Conservation (phyloP, 306 rosid genomes). For the Ceratonia siliqua region DNA sequence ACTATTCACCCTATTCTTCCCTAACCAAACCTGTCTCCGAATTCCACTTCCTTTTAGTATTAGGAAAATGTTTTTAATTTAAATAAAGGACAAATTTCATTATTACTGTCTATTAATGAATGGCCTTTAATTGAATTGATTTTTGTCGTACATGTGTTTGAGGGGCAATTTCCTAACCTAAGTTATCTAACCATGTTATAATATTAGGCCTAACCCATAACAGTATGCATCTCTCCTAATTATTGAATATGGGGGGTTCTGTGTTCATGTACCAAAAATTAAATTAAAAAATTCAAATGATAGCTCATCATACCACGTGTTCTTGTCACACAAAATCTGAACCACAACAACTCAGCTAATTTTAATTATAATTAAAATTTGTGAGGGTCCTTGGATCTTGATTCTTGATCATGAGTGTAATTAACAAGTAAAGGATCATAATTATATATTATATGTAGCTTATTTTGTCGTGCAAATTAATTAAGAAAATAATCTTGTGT, state of each 20-base stretch:
- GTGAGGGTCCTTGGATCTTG: neutral
- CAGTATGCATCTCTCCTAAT: neutral
- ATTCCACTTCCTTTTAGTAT: no score
- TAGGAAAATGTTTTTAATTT: no score
- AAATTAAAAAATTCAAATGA: neutral
- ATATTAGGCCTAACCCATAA: neutral
- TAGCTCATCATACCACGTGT: slow-evolving; percentile 29
- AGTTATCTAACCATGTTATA: no score
- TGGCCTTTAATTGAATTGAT: no score
- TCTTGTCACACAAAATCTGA: slow-evolving; percentile 13
- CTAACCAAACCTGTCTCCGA: no score
- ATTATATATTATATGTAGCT: no score
- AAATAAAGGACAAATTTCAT: no score
- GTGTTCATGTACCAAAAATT: neutral
- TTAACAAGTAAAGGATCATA: neutral
- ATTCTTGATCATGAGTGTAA: neutral
- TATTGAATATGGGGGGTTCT: neutral
- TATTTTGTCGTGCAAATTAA: neutral
- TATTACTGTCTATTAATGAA: no score
- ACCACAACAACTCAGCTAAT: neutral
- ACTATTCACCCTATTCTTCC: no score
- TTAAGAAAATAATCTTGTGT: neutral
- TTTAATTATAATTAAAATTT: neutral
- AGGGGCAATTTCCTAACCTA: neutral
- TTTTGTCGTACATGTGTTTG: neutral